Evolutionary conservation across 371 early-diverging fungal species (phyloP).

Genomic region (Mucor piriformis): DNA sequence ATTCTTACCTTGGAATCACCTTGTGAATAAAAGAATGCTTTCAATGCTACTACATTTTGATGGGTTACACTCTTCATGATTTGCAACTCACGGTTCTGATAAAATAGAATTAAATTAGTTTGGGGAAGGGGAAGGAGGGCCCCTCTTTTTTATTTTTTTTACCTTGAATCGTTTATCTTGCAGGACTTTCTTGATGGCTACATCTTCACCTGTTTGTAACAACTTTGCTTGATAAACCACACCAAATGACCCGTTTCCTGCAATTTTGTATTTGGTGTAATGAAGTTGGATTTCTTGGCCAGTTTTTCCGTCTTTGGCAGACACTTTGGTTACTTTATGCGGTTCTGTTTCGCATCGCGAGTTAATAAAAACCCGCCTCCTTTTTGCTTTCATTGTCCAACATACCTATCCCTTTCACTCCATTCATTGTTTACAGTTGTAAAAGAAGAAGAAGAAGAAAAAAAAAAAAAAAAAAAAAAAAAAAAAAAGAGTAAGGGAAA

Average conservation of each 20-base stretch:
- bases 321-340: constrained; percentile 25
- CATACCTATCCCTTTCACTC: neutral
- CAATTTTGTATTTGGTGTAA: constrained; percentile 88
- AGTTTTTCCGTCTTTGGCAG: constrained; percentile 84
- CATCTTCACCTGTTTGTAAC: constrained; percentile 76
- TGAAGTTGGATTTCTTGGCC: constrained; percentile 84
- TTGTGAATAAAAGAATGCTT: constrained; percentile 79
- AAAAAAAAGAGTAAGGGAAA: neutral
- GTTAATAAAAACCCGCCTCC: neutral
- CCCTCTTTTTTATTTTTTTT: constrained; percentile 11
- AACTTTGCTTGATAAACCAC: constrained; percentile 95
- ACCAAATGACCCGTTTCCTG: constrained; percentile 97
- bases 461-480: neutral
- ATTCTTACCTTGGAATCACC: constrained; percentile 47
- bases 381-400: neutral
- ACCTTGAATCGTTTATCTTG: constrained; percentile 97
- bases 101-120: neutral
- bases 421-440: neutral
- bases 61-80: constrained; percentile 84
- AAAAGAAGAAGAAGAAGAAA: neutral
- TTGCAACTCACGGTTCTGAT: constrained; percentile 83
- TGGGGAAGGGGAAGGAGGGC: neutral
- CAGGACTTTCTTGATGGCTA: constrained; percentile 94
- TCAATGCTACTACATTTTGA: constrained; percentile 76
- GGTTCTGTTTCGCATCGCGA: neutral